A percentile compares a stretch with the other conserved stretches of the same genome.
Evolutionary conservation across 1,284 basidiomycete genomes (phyloP).

Genomic region (Leccinum griseonigrum): DNA sequence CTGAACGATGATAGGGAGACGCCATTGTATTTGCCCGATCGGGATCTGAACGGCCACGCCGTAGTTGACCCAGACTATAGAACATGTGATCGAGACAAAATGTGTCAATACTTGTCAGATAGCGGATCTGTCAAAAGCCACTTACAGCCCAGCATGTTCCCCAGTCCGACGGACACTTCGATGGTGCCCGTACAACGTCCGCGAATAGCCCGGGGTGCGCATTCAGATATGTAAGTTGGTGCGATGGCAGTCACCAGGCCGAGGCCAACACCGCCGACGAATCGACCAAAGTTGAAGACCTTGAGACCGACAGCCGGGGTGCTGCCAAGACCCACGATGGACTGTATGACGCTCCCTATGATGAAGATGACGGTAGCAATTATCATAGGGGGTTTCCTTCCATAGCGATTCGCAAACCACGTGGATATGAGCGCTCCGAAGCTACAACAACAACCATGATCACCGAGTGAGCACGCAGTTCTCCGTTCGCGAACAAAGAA

Average conservation of each 20-base stretch:
- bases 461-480: neutral
- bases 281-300: constrained; percentile 47
- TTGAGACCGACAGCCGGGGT: constrained; percentile 37
- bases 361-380: constrained; percentile 53
- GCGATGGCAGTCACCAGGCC: constrained; percentile 53
- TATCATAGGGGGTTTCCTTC: constrained; percentile 48
- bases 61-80: constrained; percentile 50
- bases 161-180: constrained; percentile 51
- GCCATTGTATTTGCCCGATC: constrained; percentile 47
- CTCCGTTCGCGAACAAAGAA: neutral
- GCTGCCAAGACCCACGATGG: constrained; percentile 43
- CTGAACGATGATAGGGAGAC: constrained; percentile 54
- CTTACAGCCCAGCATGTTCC: constrained; percentile 51
- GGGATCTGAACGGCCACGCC: constrained; percentile 37
- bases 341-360: constrained; percentile 53
- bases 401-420: constrained; percentile 42
- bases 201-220: constrained; percentile 53
- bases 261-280: constrained; percentile 47
- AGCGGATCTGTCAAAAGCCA: constrained; percentile 9
- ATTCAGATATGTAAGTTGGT: constrained; percentile 59
- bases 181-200: constrained; percentile 57
- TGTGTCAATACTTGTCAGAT: constrained; percentile 6
- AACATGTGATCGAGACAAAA: neutral
- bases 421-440: constrained; percentile 46
- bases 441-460: constrained; percentile 15